Evolutionary conservation across 148 eudicot genomes (phyloP).

Genomic region (Cornus kousa): DNA sequence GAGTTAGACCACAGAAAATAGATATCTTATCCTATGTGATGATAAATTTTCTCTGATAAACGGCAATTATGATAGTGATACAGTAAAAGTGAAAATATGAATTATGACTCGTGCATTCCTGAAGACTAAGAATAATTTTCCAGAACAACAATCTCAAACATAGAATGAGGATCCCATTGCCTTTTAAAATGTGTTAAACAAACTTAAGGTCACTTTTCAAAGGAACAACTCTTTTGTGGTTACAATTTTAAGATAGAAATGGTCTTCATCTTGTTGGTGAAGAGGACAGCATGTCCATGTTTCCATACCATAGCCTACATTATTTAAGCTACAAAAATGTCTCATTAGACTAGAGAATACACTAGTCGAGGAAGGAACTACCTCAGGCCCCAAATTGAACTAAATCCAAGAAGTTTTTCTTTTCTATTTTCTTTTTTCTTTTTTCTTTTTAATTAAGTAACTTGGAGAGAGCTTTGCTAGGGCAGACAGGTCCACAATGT

Average conservation of each 20-base stretch:
- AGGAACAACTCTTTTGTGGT: too few species aligned
- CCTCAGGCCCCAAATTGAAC: not conserved
- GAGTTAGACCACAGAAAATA: conserved; percentile 5
- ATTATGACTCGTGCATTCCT: not conserved
- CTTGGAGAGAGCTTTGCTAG: not conserved
- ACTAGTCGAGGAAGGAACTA: not conserved
- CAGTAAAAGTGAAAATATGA: not conserved
- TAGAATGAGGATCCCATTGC: not conserved
- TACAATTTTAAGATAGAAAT: too few species aligned
- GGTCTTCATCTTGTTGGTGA: not conserved
- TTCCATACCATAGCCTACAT: not conserved
- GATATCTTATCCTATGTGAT: not conserved
- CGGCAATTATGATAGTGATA: not conserved
- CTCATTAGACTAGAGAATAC: not conserved
- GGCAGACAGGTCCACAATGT: not conserved
- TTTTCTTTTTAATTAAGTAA: not conserved
- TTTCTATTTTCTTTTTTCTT: too few species aligned
- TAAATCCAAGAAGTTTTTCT: not conserved
- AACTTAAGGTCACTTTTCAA: too few species aligned
- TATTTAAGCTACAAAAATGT: not conserved
- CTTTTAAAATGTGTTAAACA: too few species aligned
- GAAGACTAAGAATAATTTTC: not conserved
- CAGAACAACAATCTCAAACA: not conserved
- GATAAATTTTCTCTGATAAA: not conserved
- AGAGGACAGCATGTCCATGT: not conserved